phyloP scores from a whole-genome alignment of 2,329 filamentous ascomycete genomes.

The Phyllosticta citrichinensis region DNA sequence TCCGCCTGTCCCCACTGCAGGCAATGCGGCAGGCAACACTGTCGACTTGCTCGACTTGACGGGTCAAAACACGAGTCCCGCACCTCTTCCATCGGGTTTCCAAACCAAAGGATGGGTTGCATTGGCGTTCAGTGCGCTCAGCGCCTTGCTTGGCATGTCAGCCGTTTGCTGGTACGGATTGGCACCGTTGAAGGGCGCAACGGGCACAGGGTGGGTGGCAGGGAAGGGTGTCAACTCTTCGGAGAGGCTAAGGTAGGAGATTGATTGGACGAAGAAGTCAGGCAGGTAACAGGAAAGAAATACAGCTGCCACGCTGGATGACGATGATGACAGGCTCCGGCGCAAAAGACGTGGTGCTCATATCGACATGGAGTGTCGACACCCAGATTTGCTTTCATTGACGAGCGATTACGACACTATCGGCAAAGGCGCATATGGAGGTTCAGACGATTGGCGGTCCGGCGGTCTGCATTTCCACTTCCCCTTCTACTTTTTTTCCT shows the following conservation, averaged over 20 bases:
- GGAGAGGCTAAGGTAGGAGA: neutral
- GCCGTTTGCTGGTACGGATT: slow-evolving; percentile 60
- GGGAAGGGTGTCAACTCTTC: neutral
- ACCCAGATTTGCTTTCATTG: neutral
- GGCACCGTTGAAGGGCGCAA: slow-evolving; percentile 16
- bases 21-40: slow-evolving; percentile 69
- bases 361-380: neutral
- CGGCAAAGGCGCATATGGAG: neutral
- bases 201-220: neutral
- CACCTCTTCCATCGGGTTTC: slow-evolving; percentile 56
- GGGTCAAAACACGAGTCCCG: slow-evolving; percentile 43
- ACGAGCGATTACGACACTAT: neutral
- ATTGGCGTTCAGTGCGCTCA: slow-evolving; percentile 60
- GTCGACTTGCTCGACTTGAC: slow-evolving; percentile 47
- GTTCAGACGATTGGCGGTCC: neutral
- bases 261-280: neutral
- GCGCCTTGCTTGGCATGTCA: slow-evolving; percentile 57
- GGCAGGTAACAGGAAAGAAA: neutral
- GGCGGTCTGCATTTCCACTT: neutral
- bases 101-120: slow-evolving; percentile 62
- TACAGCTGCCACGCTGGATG: neutral
- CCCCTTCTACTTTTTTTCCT: neutral
- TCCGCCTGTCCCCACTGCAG: slow-evolving; percentile 38
- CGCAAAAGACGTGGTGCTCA: neutral
- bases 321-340: neutral